Evolutionary conservation across 805 yeast genomes (phyloP).

Genomic region (Ogataea paraovalis): DNA sequence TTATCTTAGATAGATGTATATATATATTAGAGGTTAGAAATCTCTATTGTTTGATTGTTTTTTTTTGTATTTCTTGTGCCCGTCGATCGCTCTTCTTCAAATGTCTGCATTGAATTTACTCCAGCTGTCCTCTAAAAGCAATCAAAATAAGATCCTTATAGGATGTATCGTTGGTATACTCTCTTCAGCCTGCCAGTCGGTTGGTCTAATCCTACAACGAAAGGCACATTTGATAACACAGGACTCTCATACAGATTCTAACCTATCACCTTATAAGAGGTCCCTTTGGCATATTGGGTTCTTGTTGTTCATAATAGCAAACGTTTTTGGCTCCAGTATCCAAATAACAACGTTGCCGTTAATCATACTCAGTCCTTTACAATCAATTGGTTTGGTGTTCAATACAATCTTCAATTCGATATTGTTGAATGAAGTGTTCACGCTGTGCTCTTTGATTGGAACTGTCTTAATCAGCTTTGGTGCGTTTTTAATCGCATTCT

Average conservation of each 20-base stretch:
- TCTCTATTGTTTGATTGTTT: too few relatives aligned
- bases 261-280: slow-evolving; percentile 39
- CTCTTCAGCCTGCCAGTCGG: slow-evolving; percentile 74
- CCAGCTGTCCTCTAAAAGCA: slow-evolving; percentile 1
- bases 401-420: slow-evolving; percentile 71
- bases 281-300: slow-evolving; percentile 77
- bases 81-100: too few relatives aligned
- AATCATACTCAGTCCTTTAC: slow-evolving; percentile 75
- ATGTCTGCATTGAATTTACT: not conserved
- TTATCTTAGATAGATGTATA: not conserved
- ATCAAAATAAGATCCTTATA: slow-evolving; percentile 33
- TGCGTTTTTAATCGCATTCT: slow-evolving; percentile 71
- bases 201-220: slow-evolving; percentile 79
- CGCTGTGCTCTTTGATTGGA: slow-evolving; percentile 53
- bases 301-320: slow-evolving; percentile 63
- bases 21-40: not conserved
- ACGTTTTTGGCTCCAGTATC: slow-evolving; percentile 74
- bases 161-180: slow-evolving; percentile 70
- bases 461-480: slow-evolving; percentile 68
- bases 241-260: slow-evolving; percentile 12
- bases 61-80: too few relatives aligned
- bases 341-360: slow-evolving; percentile 83
- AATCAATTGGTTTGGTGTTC: slow-evolving; percentile 84
- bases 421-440: slow-evolving; percentile 65
- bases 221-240: slow-evolving; percentile 61